Conservation (phyloP, 345 rosid species). For the Citrus australasica region DNA sequence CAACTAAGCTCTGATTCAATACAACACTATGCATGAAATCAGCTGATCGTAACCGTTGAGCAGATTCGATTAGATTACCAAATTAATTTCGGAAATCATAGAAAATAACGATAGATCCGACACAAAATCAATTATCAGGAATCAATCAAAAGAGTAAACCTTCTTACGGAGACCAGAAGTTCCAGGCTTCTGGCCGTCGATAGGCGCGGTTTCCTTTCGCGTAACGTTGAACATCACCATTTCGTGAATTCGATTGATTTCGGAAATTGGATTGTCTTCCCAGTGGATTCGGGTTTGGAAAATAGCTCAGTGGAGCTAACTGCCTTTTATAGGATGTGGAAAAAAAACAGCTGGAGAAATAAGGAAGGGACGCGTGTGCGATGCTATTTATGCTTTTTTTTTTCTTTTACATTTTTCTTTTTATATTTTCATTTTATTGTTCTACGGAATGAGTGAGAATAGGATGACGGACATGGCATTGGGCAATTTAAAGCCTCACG, state of each 20-base stretch:
- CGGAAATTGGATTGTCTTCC: neutral
- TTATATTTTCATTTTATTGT: too few relatives aligned
- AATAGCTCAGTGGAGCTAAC: neutral
- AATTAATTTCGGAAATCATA: neutral
- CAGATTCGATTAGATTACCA: neutral
- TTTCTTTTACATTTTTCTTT: neutral
- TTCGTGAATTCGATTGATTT: neutral
- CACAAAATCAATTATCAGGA: neutral
- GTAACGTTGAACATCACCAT: constrained; percentile 71
- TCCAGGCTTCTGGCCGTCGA: constrained; percentile 97
- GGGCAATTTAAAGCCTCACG: neutral
- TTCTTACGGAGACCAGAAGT: constrained; percentile 99
- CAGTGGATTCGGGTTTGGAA: neutral
- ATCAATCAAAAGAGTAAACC: constrained; percentile 31
- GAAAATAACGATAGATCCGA: neutral
- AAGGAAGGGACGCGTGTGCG: neutral
- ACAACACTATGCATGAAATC: constrained; percentile 6
- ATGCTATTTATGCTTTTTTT: neutral
- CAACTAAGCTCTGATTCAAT: constrained; percentile 1
- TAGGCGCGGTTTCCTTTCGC: constrained; percentile 53
- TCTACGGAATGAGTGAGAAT: neutral
- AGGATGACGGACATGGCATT: neutral
- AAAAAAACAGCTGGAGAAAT: neutral
- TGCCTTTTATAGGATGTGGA: neutral
- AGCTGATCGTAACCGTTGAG: neutral